These are phyloP conservation scores for Acacia melanoxylon DNA, from an alignment of 306 rosid species.

Conservation along the genomic window DNA sequence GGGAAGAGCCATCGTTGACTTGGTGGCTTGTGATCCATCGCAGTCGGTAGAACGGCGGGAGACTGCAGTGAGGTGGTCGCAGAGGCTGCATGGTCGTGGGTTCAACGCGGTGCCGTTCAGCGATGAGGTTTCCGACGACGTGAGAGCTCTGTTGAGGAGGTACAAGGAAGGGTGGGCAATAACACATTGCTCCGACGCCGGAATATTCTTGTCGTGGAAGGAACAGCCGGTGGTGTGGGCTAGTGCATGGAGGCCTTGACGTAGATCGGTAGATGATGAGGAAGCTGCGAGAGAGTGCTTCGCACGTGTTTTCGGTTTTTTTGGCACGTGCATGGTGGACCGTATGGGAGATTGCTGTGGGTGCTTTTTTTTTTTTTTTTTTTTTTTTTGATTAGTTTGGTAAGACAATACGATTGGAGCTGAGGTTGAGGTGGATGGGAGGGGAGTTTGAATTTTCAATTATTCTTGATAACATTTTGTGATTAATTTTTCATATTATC, in stretches of 20 bases:
- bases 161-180: slow-evolving; percentile 91
- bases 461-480: slow-evolving; percentile 27
- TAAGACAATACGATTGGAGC: not conserved
- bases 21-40: slow-evolving; percentile 57
- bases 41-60: slow-evolving; percentile 77
- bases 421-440: not conserved
- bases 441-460: slow-evolving; percentile 29
- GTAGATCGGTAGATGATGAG: not conserved
- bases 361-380: slow-evolving; percentile 31
- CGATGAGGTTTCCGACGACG: slow-evolving; percentile 93
- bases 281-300: slow-evolving; percentile 6
- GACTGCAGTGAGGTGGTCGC: slow-evolving; percentile 65
- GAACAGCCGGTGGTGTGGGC: slow-evolving; percentile 97
- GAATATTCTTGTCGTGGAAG: slow-evolving; percentile 89
- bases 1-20: slow-evolving; percentile 76
- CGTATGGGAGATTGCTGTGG: slow-evolving; percentile 35
- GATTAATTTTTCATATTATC: slow-evolving; percentile 16
- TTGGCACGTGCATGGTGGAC: slow-evolving; percentile 51
- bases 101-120: slow-evolving; percentile 61
- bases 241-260: slow-evolving; percentile 90
- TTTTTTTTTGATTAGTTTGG: not conserved
- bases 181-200: slow-evolving; percentile 64
- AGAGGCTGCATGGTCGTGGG: slow-evolving; percentile 68
- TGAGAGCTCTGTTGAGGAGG: slow-evolving; percentile 79
- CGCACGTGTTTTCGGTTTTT: slow-evolving; percentile 53